Base-by-base conservation (phyloP, 352 stramenopile species). In the Pseudoperonospora humuli region DNA sequence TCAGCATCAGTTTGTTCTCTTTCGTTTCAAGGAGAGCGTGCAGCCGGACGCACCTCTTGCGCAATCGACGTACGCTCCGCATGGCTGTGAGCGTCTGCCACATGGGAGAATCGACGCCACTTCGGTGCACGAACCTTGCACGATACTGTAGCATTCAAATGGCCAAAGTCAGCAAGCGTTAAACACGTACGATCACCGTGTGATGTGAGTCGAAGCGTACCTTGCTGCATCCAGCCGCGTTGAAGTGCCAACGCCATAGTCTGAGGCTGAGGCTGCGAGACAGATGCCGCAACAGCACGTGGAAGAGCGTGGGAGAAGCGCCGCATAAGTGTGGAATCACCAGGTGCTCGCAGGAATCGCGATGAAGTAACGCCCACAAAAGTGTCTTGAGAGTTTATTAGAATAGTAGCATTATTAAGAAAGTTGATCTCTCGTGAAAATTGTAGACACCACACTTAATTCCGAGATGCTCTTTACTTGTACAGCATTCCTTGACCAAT, bases 301-400 rank as follows among this genome's bases (percentile, higher is more conserved):
- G 49, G 61, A 45, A 63, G 37, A 32, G 54, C 26, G 29, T 41
- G 54, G 18, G 35, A 54, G 23, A 61, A 40, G 14, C 50, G 54
- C 21, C 46, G 57, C 54, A 65, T 32, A 4, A 26, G 23, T 0
- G 10, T 15, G 2, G 14, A 32, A 6, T 0, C 26, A 32, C n/a
- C 10, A n/a, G 11, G 14, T 15, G 11, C 54, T 61, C n/a, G n/a
- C n/a, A n/a, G n/a, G n/a, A n/a, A n/a, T n/a, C n/a, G n/a, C n/a
- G n/a, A n/a, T 45, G 61, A 64, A 51, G 15, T 44, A 32, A 26
- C 26, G 26, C n/a, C n/a, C n/a, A n/a, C n/a, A n/a, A n/a, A n/a
- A n/a, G n/a, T n/a, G n/a, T n/a, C n/a, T n/a, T n/a, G n/a, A n/a
- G n/a, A n/a, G n/a, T n/a, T n/a, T n/a, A n/a, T n/a, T n/a, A n/a